Conservation (phyloP, 2,329 filamentous ascomycete genomes). For the Trichoderma semiorbis region DNA sequence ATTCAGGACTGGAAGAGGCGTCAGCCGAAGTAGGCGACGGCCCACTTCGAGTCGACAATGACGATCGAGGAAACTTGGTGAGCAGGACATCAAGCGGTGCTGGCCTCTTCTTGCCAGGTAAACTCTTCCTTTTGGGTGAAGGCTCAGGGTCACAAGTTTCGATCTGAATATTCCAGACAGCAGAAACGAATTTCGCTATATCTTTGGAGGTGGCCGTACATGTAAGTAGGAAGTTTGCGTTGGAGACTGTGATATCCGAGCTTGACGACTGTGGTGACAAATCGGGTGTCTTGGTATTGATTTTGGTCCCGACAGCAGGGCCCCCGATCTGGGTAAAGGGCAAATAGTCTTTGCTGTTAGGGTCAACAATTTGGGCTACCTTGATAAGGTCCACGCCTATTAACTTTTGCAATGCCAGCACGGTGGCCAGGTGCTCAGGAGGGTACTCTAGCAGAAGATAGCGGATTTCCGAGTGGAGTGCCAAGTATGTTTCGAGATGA, state of each 20-base stretch:
- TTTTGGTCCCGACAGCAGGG: conserved; percentile 28
- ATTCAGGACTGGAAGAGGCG: conserved; percentile 4
- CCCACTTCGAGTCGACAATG: conserved; percentile 23
- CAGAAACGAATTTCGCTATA: conserved; percentile 51
- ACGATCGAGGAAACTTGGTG: conserved; percentile 31
- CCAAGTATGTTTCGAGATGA: conserved; percentile 58
- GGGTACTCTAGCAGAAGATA: conserved; percentile 60
- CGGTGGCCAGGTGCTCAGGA: conserved; percentile 51
- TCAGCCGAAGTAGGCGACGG: conserved; percentile 19
- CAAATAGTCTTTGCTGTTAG: conserved; percentile 36
- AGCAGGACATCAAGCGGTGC: conserved; percentile 30
- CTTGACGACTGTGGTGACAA: conserved; percentile 26
- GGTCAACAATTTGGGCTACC: conserved; percentile 54
- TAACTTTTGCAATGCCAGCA: conserved; percentile 56
- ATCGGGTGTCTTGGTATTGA: conserved; percentile 24
- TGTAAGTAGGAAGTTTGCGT: conserved; percentile 56
- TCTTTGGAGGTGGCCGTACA: conserved; percentile 53
- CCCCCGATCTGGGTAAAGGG: conserved; percentile 42
- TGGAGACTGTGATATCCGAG: conserved; percentile 40
- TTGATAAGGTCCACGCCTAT: conserved; percentile 56
- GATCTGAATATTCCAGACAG: conserved; percentile 45
- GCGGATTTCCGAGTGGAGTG: conserved; percentile 48
- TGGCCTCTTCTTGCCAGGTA: conserved; percentile 25
- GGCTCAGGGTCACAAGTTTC: conserved; percentile 41
- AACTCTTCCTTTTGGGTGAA: conserved; percentile 26